Base-by-base conservation (phyloP, 108 stramenopile genomes). In the Cyclotella kingstonii region DNA sequence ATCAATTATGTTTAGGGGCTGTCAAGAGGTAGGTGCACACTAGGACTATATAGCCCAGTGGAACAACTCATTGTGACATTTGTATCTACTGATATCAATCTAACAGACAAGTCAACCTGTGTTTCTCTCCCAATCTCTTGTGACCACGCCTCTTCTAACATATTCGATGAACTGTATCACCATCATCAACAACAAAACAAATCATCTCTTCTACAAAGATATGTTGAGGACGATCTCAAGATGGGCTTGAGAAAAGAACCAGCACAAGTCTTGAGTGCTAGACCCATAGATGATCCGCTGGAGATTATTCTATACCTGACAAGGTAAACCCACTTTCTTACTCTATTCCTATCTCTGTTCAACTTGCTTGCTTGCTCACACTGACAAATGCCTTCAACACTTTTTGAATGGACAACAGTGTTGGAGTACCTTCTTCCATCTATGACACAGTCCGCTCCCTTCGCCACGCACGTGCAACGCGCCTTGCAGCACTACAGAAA, bases 291-390 rank as follows among this genome's bases (percentile, higher is more conserved):
- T 61, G 94, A 95, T 76, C 94, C 94, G 6, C 57, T 95, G 62
- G 94, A 95, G 61, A 61, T 73, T 17, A 89, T 92, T 66, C 78
- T 95, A 85, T 95, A 91, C 55, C 43, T 92, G 67, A 93, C 92
- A 30, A 68, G 66, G 66, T 67, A 5, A 38, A 56, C 28, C 11
- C 15, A 21, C 31, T 2, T 9, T 34, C 2, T 31, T 9, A 1
- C 28, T 5, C 14, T 28, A 18, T 57, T 42, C 0, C n/a, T n/a
- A n/a, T n/a, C n/a, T n/a, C n/a, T n/a, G n/a, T n/a, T n/a, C n/a
- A 41, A 19, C 25, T 11, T 40, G 10, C 14, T 28, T 27, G 6
- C 11, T 11, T 38, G 1, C 41, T 38, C 23, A 22, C 3, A 57
- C 3, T 9, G 43, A 19, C 40, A 41, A 27, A 27, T 18, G 27